phyloP scores from a whole-genome alignment of 306 rosid genomes.

The Geum urbanum region DNA sequence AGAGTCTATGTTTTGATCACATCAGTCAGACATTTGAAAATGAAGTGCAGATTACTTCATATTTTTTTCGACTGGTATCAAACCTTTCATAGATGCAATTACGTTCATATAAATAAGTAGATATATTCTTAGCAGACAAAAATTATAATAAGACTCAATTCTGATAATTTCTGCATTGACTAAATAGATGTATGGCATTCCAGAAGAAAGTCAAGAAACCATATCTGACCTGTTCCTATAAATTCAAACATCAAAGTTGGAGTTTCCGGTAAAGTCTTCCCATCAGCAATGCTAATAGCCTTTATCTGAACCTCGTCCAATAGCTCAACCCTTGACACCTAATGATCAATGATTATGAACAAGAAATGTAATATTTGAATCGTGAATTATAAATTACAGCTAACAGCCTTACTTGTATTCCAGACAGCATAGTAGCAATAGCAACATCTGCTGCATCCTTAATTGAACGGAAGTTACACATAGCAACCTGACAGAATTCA shows the following conservation, averaged over 20 bases:
- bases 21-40: neutral
- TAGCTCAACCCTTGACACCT: conserved; percentile 96
- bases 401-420: conserved; percentile 69
- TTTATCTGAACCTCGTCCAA: conserved; percentile 90
- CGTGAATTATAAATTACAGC: conserved; percentile 16
- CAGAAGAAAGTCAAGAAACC: conserved; percentile 12
- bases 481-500: conserved; percentile 62
- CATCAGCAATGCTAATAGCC: conserved; percentile 90
- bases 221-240: conserved; percentile 81
- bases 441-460: conserved; percentile 98
- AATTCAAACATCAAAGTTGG: conserved; percentile 93
- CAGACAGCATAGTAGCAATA: conserved; percentile 85
- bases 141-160: neutral
- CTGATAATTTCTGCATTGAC: neutral
- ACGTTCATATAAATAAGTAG: neutral
- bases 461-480: conserved; percentile 89
- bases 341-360: conserved; percentile 21
- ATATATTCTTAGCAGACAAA: neutral
- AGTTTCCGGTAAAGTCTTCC: conserved; percentile 66
- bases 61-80: neutral
- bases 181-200: conserved; percentile 14
- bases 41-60: neutral
- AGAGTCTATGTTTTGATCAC: neutral
- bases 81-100: neutral
- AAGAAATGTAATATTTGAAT: conserved; percentile 22